phyloP scores from a whole-genome alignment of 257 asterid species.

The Plectranthus barbatus region DNA sequence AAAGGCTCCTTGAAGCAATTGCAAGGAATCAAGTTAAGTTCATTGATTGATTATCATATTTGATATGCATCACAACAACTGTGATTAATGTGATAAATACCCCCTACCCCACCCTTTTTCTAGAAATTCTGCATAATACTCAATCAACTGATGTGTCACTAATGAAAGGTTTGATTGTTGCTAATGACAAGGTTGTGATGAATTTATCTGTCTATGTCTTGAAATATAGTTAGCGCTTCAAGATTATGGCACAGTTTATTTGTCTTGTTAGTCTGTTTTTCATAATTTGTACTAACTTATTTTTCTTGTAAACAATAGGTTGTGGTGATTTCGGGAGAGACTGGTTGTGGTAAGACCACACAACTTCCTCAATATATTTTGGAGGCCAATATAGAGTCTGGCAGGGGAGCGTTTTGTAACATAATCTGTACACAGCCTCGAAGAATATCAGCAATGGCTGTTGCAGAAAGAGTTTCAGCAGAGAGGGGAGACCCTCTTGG shows the following conservation, averaged over 20 bases:
- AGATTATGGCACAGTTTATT: not conserved
- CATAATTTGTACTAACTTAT: slow-evolving; percentile 6
- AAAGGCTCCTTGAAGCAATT: slow-evolving; percentile 87
- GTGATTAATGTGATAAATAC: not conserved
- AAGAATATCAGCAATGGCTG: slow-evolving; percentile 93
- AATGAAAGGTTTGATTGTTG: too few species aligned
- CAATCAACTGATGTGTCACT: too few species aligned
- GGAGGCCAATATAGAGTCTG: slow-evolving; percentile 96
- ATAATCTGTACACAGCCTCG: slow-evolving; percentile 98
- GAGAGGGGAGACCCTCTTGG: slow-evolving; percentile 99
- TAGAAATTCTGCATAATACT: not conserved
- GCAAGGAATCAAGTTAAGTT: slow-evolving; percentile 79
- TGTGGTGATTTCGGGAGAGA: slow-evolving; percentile 95
- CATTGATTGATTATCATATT: not conserved
- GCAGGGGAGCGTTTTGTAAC: slow-evolving; percentile 97
- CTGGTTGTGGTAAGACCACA: slow-evolving; percentile 99
- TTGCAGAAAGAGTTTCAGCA: slow-evolving; percentile 89
- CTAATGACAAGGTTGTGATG: not conserved
- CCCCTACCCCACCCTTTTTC: not conserved
- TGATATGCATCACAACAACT: not conserved
- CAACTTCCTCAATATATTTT: slow-evolving; percentile 94
- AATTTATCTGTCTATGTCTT: not conserved
- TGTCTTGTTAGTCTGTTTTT: not conserved
- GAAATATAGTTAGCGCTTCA: not conserved
- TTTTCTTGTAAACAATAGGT: slow-evolving; percentile 46